Base-by-base conservation (phyloP, 306 rosid genomes). In the Vigna angularis region DNA sequence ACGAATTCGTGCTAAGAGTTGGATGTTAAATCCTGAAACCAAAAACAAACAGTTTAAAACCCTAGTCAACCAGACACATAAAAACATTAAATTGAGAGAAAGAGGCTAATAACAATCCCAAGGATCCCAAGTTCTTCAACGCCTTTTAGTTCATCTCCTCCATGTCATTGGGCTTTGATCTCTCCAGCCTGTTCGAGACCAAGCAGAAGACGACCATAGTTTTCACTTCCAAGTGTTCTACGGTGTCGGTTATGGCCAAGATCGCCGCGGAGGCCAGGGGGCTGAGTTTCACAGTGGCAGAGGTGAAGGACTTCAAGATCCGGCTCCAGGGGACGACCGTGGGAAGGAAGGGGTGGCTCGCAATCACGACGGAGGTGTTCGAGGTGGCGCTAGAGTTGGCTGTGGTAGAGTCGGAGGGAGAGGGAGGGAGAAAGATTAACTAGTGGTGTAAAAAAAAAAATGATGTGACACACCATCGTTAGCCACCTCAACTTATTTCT, bases 71-170 rank as follows among this genome's bases (percentile, higher is more conserved):
- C 73, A 72, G 59, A 79, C 64, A 67, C 48, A 72, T 0, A 3
- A 79, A 22, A 3, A 18, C 0, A n/a, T 38, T n/a, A 47, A 52
- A 52, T 12, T 68, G 26, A 14, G 58, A 70, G 67, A 79, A 15
- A 80, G 17, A 83, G 49, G 59, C 4, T 15, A 50, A 53, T 3
- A 50, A 18, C 1, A 3, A 53, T 36, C 67, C 77, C 7, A 77
- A 83, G 79, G 53, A 66, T 1, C 72, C 97, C 0, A 89, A 83
- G 36, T 93, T 86, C 72, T 90, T 87, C 85, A 93, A 93, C 74
- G 97, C 97, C 3, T 93, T 90, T 42, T 89, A 93, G 73, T 82
- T 93, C 6, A 89, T 93, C 4, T 85, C 97, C 2, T 82, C 96
- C 1, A 93, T 93, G 97, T 89, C 96, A 1, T 87, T 92, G 2